Evolutionary conservation across 164 flowering plant genomes (phyloP).

Genomic region (Euptelea pleiosperma): DNA sequence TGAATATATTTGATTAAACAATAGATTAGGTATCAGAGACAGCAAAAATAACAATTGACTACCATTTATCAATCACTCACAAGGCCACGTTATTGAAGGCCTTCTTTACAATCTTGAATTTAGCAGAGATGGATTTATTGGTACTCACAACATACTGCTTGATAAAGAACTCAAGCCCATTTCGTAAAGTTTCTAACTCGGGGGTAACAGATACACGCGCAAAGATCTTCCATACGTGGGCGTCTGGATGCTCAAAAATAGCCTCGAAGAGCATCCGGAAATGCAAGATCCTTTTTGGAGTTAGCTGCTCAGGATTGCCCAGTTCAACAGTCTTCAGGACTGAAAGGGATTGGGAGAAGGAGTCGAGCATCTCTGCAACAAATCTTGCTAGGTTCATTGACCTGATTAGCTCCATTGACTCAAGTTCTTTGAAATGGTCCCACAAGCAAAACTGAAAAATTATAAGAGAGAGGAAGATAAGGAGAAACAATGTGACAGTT

Average conservation of each 20-base stretch:
- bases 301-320: slow-evolving; percentile 41
- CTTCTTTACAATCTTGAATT: slow-evolving; percentile 66
- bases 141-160: slow-evolving; percentile 46
- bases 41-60: too few relatives aligned
- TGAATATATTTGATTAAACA: too few relatives aligned
- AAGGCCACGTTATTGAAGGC: slow-evolving; percentile 63
- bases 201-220: slow-evolving; percentile 70
- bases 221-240: slow-evolving; percentile 73
- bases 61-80: too few relatives aligned
- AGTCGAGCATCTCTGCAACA: slow-evolving; percentile 63
- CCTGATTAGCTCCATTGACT: slow-evolving; percentile 60
- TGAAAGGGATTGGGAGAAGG: slow-evolving; percentile 73
- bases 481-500: too few relatives aligned
- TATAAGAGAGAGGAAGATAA: background rate
- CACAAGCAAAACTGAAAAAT: slow-evolving; percentile 77
- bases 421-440: slow-evolving; percentile 91
- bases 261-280: slow-evolving; percentile 79
- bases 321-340: slow-evolving; percentile 63
- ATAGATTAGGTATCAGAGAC: too few relatives aligned
- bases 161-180: slow-evolving; percentile 62
- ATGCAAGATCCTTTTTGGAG: slow-evolving; percentile 76
- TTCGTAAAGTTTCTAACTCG: slow-evolving; percentile 64
- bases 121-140: slow-evolving; percentile 26
- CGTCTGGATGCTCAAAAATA: slow-evolving; percentile 62
- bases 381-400: slow-evolving; percentile 83